Base-by-base conservation (phyloP, 345 rosid genomes). In the Lepidium aucheri region DNA sequence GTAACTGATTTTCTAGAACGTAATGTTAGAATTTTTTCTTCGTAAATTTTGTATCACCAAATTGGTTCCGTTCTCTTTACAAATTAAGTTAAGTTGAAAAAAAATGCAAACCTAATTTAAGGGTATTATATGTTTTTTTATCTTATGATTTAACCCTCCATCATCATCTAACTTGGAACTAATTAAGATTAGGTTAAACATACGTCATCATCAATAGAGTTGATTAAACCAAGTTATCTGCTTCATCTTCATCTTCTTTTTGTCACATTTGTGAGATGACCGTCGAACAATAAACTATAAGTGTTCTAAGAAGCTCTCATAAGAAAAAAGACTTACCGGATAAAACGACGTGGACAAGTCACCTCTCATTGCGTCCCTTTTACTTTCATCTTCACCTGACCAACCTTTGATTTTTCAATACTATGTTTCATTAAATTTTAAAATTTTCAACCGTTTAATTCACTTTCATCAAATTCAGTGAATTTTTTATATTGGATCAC, bases 291-390 rank as follows among this genome's bases (percentile, higher is more conserved):
- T 42, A 62, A 40, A 30, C 49, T 13, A 3, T 16, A 1, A 33
- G 14, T 5, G 9, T 54, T 1, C 20, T 33, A 22, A 57, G 32
- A 1, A 65, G 12, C 24, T 28, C 32, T 28, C 32, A 28, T 28
- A 28, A 28, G 6, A 26, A 26, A 28, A 28, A 28, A 6, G 60
- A 6, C 46, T 32, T 33, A 9, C 24, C 9, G 17, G 53, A 42
- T 73, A 65, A 12, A 58, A 28, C 2, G 67, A 73, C 49, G 72
- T 73, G 35, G 76, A 73, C 76, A 73, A 65, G 71, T 65, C 72
- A 73, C 67, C 72, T 58, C 46, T 58, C 20, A 12, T 73, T 65
- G 72, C 76, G 65, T 73, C 54, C 76, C 72, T 65, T 73, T 65
- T 65, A 65, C 71, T 73, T 73, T 51, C 72, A 65, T 59, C 55